These are phyloP conservation scores for Cystofilobasidium bisporidii DNA, from an alignment of 768 basidiomycete genomes.

Conservation along the genomic window DNA sequence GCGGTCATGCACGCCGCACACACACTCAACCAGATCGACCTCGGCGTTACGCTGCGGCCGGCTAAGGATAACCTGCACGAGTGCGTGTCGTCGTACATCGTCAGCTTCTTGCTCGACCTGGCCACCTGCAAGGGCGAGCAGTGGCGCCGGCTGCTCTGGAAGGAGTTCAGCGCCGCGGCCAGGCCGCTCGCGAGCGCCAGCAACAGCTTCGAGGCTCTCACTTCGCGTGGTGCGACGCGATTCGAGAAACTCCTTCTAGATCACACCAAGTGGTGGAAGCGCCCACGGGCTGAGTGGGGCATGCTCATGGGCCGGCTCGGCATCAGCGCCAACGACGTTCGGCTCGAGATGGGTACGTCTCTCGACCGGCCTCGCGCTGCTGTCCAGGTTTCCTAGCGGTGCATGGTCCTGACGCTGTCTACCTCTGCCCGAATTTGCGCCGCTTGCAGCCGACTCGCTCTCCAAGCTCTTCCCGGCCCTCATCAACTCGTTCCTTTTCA, in stretches of 20 bases:
- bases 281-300: conserved; percentile 65
- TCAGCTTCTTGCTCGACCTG: conserved; percentile 41
- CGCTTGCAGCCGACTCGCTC: conserved; percentile 61
- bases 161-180: conserved; percentile 28
- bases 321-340: conserved; percentile 61
- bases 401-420: not conserved
- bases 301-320: conserved; percentile 70
- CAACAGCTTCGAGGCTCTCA: conserved; percentile 12
- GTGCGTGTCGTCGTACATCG: conserved; percentile 68
- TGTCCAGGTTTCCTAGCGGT: not conserved
- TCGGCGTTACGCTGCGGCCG: conserved; percentile 79
- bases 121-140: conserved; percentile 30
- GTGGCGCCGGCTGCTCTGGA: conserved; percentile 29
- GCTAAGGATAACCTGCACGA: conserved; percentile 84
- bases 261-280: conserved; percentile 77
- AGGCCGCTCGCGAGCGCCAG: conserved; percentile 11
- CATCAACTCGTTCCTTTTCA: conserved; percentile 80
- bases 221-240: conserved; percentile 56
- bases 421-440: not conserved
- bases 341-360: conserved; percentile 63
- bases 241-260: conserved; percentile 69
- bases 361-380: not conserved
- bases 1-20: conserved; percentile 67
- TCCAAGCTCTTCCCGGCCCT: conserved; percentile 74
- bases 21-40: conserved; percentile 72